phyloP scores from a whole-genome alignment of 2,329 filamentous ascomycete genomes.

The Moelleriella libera region DNA sequence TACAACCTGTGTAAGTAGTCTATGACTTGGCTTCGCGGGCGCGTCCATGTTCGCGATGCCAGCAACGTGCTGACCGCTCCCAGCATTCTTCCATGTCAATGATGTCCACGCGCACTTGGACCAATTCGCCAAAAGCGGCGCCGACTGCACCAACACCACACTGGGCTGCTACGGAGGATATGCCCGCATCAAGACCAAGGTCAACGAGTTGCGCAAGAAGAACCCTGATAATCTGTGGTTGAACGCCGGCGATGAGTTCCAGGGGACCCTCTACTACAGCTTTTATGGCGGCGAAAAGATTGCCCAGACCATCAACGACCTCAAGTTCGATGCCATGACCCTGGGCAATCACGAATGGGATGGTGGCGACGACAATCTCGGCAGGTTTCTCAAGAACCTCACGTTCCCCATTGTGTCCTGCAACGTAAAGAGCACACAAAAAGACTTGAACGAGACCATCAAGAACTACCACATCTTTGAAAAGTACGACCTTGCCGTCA shows the following conservation, averaged over 20 bases:
- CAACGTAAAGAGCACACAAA: constrained; percentile 47
- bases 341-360: constrained; percentile 56
- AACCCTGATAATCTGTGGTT: constrained; percentile 49
- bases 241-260: constrained; percentile 56
- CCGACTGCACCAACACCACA: constrained; percentile 42
- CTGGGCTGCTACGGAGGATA: constrained; percentile 52
- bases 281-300: constrained; percentile 57
- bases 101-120: constrained; percentile 56
- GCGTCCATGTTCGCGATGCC: not conserved
- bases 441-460: constrained; percentile 45
- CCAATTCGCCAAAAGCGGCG: constrained; percentile 44
- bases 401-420: constrained; percentile 51
- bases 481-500: constrained; percentile 44
- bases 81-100: constrained; percentile 54
- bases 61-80: not conserved
- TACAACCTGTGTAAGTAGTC: constrained; percentile 3
- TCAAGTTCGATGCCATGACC: constrained; percentile 55
- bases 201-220: constrained; percentile 40
- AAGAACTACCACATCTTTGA: constrained; percentile 53
- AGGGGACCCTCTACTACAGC: constrained; percentile 53
- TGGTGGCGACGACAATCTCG: constrained; percentile 47
- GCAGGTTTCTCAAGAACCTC: constrained; percentile 45
- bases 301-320: constrained; percentile 48
- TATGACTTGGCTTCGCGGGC: too few relatives aligned
- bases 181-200: constrained; percentile 45